Conservation (phyloP, 805 yeast genomes). For the Ogataea ramenticola region DNA sequence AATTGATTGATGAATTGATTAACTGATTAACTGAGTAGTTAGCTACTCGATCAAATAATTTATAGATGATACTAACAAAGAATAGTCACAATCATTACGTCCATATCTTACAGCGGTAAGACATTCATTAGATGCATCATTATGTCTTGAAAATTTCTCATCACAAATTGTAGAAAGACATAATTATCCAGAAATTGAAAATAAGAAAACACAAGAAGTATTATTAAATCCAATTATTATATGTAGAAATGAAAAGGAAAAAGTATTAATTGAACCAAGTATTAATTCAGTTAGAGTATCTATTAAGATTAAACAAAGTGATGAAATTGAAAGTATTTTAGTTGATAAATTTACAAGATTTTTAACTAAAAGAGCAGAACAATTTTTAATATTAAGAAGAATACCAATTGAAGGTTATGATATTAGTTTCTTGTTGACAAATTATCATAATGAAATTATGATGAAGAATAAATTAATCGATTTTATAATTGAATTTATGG, state of each 20-base stretch:
- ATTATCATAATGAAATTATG: constrained; percentile 93
- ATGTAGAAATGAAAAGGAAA: constrained; percentile 89
- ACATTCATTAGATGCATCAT: constrained; percentile 85
- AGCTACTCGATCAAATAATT: no score
- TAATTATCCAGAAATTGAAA: constrained; percentile 94
- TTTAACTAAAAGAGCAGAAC: constrained; percentile 91
- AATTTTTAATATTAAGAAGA: constrained; percentile 86
- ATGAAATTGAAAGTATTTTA: constrained; percentile 89
- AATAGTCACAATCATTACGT: constrained; percentile 89
- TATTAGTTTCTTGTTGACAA: constrained; percentile 87
- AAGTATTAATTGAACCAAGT: constrained; percentile 87
- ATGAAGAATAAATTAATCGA: constrained; percentile 92
- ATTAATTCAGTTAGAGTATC: constrained; percentile 89
- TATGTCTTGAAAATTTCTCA: constrained; percentile 87
- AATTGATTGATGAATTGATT: neutral
- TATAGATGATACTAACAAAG: no score
- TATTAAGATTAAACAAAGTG: constrained; percentile 92
- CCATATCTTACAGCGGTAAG: constrained; percentile 94
- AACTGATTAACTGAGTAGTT: no score
- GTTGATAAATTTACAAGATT: constrained; percentile 94
- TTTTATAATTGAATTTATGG: constrained; percentile 97
- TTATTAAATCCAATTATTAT: constrained; percentile 83
- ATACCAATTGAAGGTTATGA: constrained; percentile 88
- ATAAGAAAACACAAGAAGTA: constrained; percentile 73
- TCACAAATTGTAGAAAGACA: constrained; percentile 96